phyloP scores from a whole-genome alignment of 176 grass and related monocot genomes.

The sorghum (Sorghum bicolor) region DNA sequence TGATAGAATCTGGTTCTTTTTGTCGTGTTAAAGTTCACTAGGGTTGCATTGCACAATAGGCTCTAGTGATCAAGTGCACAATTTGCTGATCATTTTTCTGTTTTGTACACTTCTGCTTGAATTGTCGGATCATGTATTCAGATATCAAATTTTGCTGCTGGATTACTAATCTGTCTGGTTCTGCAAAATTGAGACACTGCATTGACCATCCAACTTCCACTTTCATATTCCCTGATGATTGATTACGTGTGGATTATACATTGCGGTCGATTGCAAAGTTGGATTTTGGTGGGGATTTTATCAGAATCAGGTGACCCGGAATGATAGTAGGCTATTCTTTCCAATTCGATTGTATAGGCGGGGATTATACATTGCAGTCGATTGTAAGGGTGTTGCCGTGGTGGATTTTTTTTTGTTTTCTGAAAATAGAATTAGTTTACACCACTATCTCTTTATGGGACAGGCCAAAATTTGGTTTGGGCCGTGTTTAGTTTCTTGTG shows the following conservation, averaged over 20 bases:
- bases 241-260: background rate
- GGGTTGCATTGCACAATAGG: background rate
- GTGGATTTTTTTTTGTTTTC: background rate
- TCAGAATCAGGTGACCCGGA: background rate
- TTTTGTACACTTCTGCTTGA: background rate
- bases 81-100: conserved; percentile 21
- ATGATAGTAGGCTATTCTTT: background rate
- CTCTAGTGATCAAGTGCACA: conserved; percentile 7
- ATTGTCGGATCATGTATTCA: conserved; percentile 13
- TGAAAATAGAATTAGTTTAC: background rate
- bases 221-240: background rate
- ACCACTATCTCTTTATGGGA: no score
- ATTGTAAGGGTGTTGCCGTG: no score
- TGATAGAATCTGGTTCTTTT: conserved; percentile 1
- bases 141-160: conserved; percentile 32
- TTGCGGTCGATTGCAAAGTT: background rate
- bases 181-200: background rate
- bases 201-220: background rate
- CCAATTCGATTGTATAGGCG: background rate
- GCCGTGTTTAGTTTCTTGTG: no score
- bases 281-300: background rate
- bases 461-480: no score
- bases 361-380: no score
- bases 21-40: conserved; percentile 5
- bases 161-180: conserved; percentile 1